Percentiles rank a stretch among this genome's conserved stretches.
Evolutionary conservation across 2,329 filamentous ascomycete species (phyloP).

Genomic region (Fusarium burgessii): DNA sequence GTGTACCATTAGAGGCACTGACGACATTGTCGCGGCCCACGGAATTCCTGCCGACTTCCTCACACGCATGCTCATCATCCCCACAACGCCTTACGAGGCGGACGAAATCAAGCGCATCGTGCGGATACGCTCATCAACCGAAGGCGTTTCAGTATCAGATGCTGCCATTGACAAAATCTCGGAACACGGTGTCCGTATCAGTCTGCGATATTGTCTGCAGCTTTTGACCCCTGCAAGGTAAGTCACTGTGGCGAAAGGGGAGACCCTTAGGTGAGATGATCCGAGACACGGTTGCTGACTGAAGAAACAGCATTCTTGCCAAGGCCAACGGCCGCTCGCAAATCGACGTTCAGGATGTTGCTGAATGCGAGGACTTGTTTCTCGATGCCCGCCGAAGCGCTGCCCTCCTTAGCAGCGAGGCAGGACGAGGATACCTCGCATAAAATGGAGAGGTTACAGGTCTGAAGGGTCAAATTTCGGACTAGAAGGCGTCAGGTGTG

Average conservation of each 20-base stretch:
- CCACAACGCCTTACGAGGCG: constrained; percentile 87
- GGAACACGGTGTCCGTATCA: constrained; percentile 88
- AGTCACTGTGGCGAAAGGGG: constrained; percentile 45
- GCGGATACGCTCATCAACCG: constrained; percentile 82
- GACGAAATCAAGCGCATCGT: constrained; percentile 96
- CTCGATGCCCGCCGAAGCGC: constrained; percentile 85
- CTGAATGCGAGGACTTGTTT: constrained; percentile 86
- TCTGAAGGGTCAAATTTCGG: constrained; percentile 15
- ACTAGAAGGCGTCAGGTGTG: constrained; percentile 39
- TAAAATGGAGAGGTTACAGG: constrained; percentile 52
- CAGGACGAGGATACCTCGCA: constrained; percentile 73
- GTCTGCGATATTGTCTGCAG: constrained; percentile 92
- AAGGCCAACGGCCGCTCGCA: constrained; percentile 82
- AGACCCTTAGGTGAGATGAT: constrained; percentile 28
- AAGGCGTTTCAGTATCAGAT: constrained; percentile 82
- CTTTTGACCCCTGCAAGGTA: constrained; percentile 86
- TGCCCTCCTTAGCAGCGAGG: constrained; percentile 72
- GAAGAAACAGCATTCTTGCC: constrained; percentile 78
- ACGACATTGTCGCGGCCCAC: constrained; percentile 86
- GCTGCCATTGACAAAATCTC: constrained; percentile 88
- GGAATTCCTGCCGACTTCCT: constrained; percentile 95
- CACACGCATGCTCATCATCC: constrained; percentile 93
- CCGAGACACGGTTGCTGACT: constrained; percentile 51
- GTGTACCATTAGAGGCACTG: constrained; percentile 89
- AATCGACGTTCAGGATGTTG: constrained; percentile 82